Base-by-base conservation (phyloP, 352 stramenopile genomes). In the Thraustochytrium sp. region DNA sequence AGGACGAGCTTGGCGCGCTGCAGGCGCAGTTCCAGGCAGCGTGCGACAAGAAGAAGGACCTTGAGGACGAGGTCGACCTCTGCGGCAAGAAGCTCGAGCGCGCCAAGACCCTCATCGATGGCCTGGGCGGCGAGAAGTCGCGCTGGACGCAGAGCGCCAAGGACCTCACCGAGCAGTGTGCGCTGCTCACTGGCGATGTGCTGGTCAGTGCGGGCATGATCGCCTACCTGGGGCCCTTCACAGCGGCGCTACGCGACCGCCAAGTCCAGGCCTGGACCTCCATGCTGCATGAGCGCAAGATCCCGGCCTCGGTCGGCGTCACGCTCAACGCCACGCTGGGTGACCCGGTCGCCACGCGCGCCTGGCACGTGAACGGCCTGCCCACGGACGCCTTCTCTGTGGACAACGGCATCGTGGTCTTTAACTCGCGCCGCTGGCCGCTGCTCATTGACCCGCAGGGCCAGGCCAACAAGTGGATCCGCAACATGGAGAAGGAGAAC, bases 401-500 rank as follows among this genome's bases (percentile, higher is more conserved):
- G 46, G 94, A 98, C 76, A 98, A 98, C 76, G 94, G 89, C 9
- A 97, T 98, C 85, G 96, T 98, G 89, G 83, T 98, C 5, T 90
- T 92, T 48, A 89, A 92, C 16, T 94, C 89, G 62, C 96, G 96
- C 76, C 92, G 94, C 0, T 98, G 94, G 94, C 95, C 95, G 13
- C 88, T 98, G 21, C 96, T 98, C 92, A 98, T 98, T 61, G 95
- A 98, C 46, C 94, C 94, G 0, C 94, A 98, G 82, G 94, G 93
- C 0, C 94, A 98, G 82, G 94, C 94, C 0, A 98, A 98, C 85
- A 93, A 94, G 44, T 98, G 94, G 94, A 90, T 98, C 3, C 96
- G 97, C 84, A 97, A 97, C 82, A 96, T 97, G 92, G 93, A 98
- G 84, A 89, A 92, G 59, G 89, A 89, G 48, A 82, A 90, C 63